Evolutionary conservation across 768 basidiomycete genomes (phyloP).

Genomic region (Flagelloscypha sp.): DNA sequence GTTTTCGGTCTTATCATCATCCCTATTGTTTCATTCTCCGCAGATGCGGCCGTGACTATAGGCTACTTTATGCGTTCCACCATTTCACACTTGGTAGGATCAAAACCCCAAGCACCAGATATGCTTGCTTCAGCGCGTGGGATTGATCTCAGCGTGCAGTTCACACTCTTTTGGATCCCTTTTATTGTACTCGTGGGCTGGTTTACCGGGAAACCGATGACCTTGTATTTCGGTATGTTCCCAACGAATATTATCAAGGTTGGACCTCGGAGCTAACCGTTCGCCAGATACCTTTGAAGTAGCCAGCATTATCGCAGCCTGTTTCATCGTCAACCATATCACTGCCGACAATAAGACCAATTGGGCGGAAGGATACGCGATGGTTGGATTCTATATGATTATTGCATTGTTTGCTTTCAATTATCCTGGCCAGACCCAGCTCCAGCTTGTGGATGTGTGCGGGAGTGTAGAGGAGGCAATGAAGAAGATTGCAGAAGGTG

Average conservation of each 20-base stretch:
- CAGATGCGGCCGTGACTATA: slow-evolving; percentile 56
- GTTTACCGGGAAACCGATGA: slow-evolving; percentile 54
- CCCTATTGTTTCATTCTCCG: slow-evolving; percentile 66
- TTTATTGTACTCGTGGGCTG: slow-evolving; percentile 61
- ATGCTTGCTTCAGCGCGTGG: slow-evolving; percentile 60
- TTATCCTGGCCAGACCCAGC: no score
- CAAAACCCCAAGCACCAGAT: slow-evolving; percentile 34
- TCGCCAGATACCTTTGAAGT: slow-evolving; percentile 62
- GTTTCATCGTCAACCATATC: slow-evolving; percentile 74
- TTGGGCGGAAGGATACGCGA: slow-evolving; percentile 63
- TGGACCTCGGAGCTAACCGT: slow-evolving; percentile 1
- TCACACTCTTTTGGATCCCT: slow-evolving; percentile 74
- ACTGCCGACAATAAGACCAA: slow-evolving; percentile 75
- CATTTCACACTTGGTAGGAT: slow-evolving; percentile 31
- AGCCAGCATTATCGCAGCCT: slow-evolving; percentile 52
- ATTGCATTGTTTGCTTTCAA: slow-evolving; percentile 34
- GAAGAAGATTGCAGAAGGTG: background rate
- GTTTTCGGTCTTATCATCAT: slow-evolving; percentile 71
- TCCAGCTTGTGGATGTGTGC: background rate
- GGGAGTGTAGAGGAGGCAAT: background rate
- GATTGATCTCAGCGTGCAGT: slow-evolving; percentile 74
- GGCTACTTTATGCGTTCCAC: slow-evolving; percentile 45
- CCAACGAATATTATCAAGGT: background rate
- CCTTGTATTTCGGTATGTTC: slow-evolving; percentile 56
- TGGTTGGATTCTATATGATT: slow-evolving; percentile 63